Percentiles rank a stretch among this genome's conserved stretches.
Conservation (phyloP, 148 eudicot species). For the Tetragonia tetragonoides region DNA sequence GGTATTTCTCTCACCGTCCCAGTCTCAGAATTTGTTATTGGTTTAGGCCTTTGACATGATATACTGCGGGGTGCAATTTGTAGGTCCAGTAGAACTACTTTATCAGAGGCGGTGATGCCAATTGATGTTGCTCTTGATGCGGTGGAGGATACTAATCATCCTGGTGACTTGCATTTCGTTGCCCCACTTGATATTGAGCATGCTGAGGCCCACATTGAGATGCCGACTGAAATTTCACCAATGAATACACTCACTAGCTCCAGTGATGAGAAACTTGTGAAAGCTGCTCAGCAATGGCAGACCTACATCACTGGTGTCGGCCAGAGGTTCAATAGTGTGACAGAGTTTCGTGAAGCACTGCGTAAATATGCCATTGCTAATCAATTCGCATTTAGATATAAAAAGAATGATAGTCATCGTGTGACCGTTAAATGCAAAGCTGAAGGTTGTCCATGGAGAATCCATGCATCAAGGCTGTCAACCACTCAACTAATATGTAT, state of each 20-base stretch:
- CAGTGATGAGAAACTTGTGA: constrained; percentile 62
- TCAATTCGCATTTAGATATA: constrained; percentile 85
- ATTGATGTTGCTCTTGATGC: constrained; percentile 52
- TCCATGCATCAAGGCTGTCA: constrained; percentile 90
- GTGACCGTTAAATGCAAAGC: constrained; percentile 96
- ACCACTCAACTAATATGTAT: constrained; percentile 88
- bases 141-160: constrained; percentile 55
- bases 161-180: constrained; percentile 47
- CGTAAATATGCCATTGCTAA: constrained; percentile 84
- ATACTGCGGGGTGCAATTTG: constrained; percentile 30
- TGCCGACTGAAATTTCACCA: constrained; percentile 40
- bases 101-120: constrained; percentile 62
- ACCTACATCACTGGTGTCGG: constrained; percentile 88
- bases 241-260: constrained; percentile 34
- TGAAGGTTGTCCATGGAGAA: constrained; percentile 96
- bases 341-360: constrained; percentile 83
- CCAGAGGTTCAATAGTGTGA: constrained; percentile 83
- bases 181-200: constrained; percentile 51
- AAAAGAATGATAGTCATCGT: constrained; percentile 94
- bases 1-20: constrained; percentile 45
- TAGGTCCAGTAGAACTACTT: constrained; percentile 89
- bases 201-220: constrained; percentile 40
- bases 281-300: constrained; percentile 87
- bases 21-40: constrained; percentile 13
- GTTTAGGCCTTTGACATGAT: constrained; percentile 12